Evolutionary conservation across 805 yeast species (phyloP).

Genomic region (Myxozyma vanderwaltii): DNA sequence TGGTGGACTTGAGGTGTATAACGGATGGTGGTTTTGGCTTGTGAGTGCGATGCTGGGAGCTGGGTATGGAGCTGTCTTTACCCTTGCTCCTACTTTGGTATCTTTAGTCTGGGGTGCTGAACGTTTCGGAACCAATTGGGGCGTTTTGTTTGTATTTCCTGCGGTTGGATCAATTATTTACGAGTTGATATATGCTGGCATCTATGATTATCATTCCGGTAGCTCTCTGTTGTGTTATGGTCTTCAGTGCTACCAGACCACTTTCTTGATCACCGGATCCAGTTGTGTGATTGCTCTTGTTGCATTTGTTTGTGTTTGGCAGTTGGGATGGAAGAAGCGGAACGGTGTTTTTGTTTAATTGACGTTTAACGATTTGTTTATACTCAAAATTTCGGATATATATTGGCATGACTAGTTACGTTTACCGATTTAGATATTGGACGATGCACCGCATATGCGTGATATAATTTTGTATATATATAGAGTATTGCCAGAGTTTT

Average conservation of each 20-base stretch:
- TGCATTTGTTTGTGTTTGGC: conserved; percentile 21
- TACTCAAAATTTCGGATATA: not conserved
- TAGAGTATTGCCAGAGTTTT: too few species aligned
- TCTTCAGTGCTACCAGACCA: conserved; percentile 36
- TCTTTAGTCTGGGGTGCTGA: conserved; percentile 87
- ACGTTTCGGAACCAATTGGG: conserved; percentile 90
- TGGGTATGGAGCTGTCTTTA: conserved; percentile 80
- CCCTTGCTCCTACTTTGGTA: conserved; percentile 81
- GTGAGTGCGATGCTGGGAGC: conserved; percentile 62
- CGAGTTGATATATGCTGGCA: conserved; percentile 68
- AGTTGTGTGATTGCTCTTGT: conserved; percentile 35
- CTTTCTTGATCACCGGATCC: conserved; percentile 38
- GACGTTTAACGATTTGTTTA: not conserved
- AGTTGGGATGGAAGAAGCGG: conserved; percentile 21
- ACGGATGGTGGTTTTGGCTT: conserved; percentile 35
- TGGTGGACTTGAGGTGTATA: conserved; percentile 26
- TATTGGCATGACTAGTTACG: not conserved
- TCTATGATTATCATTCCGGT: conserved; percentile 53
- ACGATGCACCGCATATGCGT: too few species aligned
- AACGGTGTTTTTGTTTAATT: conserved; percentile 18
- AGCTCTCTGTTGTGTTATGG: conserved; percentile 29
- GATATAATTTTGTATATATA: not conserved
- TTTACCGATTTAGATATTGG: not conserved
- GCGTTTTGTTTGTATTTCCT: conserved; percentile 83
- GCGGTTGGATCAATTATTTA: conserved; percentile 74